Conservation (phyloP, 306 rosid genomes). For the Carpinus viminea region DNA sequence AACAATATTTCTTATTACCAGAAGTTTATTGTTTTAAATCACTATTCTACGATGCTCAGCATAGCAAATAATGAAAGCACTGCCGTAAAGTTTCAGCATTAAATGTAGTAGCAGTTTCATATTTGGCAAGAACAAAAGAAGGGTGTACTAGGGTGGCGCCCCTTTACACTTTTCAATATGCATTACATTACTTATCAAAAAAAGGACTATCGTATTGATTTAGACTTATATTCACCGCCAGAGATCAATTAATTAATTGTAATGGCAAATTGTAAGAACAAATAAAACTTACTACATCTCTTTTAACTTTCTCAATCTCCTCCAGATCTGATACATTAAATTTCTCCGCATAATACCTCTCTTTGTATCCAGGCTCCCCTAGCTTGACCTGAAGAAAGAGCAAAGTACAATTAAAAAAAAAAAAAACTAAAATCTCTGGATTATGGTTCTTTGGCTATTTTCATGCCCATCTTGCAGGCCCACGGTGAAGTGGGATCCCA, state of each 20-base stretch:
- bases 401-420: background rate
- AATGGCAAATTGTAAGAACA: no score
- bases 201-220: background rate
- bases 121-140: background rate
- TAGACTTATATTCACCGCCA: background rate
- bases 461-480: conserved; percentile 1
- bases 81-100: background rate
- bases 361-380: conserved; percentile 96
- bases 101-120: background rate
- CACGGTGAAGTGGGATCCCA: background rate
- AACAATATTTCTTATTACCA: background rate
- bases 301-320: conserved; percentile 63
- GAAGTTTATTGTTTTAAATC: background rate
- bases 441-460: background rate
- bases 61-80: background rate
- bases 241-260: background rate
- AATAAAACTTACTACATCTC: conserved; percentile 48
- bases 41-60: background rate
- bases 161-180: no score
- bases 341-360: conserved; percentile 90
- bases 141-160: no score
- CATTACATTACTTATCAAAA: no score
- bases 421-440: background rate
- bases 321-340: conserved; percentile 57
- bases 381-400: conserved; percentile 67